Conservation (phyloP, 2,329 filamentous ascomycete genomes). For the Hymenoscyphus salicellus region DNA sequence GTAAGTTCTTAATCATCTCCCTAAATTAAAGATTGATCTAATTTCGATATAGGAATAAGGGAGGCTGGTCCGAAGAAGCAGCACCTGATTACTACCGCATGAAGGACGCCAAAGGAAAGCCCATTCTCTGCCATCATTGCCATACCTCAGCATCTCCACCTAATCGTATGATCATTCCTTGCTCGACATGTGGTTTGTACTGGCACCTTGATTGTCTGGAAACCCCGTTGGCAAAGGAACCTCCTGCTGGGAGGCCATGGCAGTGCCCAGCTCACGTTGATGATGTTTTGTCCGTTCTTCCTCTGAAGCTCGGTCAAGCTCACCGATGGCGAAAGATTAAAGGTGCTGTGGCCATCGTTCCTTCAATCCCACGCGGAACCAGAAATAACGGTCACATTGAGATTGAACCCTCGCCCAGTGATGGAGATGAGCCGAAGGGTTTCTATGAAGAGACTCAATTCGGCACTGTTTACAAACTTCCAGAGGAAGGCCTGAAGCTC, state of each 20-base stretch:
- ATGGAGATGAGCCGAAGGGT: conserved; percentile 46
- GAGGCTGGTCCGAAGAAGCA: conserved; percentile 53
- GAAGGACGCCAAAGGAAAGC: conserved; percentile 68
- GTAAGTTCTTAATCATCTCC: conserved; percentile 47
- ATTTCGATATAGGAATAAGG: conserved; percentile 40
- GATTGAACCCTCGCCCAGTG: conserved; percentile 58
- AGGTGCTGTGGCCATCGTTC: conserved; percentile 50
- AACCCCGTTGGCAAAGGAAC: conserved; percentile 76
- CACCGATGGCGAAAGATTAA: conserved; percentile 62
- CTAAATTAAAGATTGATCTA: not conserved
- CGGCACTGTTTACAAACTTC: conserved; percentile 63
- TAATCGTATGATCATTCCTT: conserved; percentile 73
- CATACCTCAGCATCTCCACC: conserved; percentile 59
- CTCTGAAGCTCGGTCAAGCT: conserved; percentile 54
- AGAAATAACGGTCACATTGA: conserved; percentile 71
- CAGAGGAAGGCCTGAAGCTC: conserved; percentile 62
- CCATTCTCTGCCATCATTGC: conserved; percentile 76
- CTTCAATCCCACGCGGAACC: conserved; percentile 60
- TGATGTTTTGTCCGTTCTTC: conserved; percentile 63
- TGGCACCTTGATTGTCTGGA: conserved; percentile 95
- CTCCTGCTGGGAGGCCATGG: conserved; percentile 71
- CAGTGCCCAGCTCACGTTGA: conserved; percentile 85
- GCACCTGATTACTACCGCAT: conserved; percentile 64
- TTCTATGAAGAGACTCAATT: conserved; percentile 59
- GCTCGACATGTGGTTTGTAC: conserved; percentile 74